Evolutionary conservation across 768 basidiomycete genomes (phyloP).

Genomic region (Gloeostereum incarnatum): DNA sequence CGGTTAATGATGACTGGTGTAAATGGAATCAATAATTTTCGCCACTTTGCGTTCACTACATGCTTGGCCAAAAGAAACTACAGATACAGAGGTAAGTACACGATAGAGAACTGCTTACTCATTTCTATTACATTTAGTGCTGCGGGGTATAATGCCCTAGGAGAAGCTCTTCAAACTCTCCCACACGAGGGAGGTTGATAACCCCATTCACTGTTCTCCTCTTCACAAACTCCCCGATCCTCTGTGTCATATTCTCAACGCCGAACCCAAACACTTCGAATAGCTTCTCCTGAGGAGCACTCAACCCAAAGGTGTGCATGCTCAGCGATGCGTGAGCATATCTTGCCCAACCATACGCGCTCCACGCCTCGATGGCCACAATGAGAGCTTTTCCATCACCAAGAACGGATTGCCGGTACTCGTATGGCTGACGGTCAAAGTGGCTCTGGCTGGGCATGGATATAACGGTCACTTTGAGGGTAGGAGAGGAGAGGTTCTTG

Average conservation of each 20-base stretch:
- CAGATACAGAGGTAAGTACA: no score
- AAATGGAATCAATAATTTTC: no score
- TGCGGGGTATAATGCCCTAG: no score
- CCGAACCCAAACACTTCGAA: slow-evolving; percentile 10
- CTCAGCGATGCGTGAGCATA: slow-evolving; percentile 8
- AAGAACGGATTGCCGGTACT: slow-evolving; percentile 5
- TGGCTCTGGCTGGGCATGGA: slow-evolving; percentile 8
- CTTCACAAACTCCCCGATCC: slow-evolving; percentile 5
- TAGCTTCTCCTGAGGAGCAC: slow-evolving; percentile 5
- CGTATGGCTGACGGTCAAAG: slow-evolving; percentile 7
- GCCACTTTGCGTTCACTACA: no score
- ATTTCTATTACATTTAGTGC: no score
- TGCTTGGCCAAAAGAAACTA: no score
- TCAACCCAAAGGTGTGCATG: slow-evolving; percentile 9
- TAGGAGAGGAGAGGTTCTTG: slow-evolving; percentile 1
- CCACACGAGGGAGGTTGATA: slow-evolving; percentile 7
- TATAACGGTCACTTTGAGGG: slow-evolving; percentile 7
- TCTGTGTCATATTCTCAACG: slow-evolving; percentile 7
- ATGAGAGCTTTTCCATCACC: slow-evolving; percentile 3
- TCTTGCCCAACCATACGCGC: slow-evolving; percentile 7
- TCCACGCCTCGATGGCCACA: slow-evolving; percentile 9
- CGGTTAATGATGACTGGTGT: no score
- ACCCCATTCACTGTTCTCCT: slow-evolving; percentile 5
- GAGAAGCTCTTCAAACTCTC: slow-evolving; percentile 11
- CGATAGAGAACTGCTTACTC: no score